phyloP scores from a whole-genome alignment of 805 yeast species.

The Yarrowia sp. region DNA sequence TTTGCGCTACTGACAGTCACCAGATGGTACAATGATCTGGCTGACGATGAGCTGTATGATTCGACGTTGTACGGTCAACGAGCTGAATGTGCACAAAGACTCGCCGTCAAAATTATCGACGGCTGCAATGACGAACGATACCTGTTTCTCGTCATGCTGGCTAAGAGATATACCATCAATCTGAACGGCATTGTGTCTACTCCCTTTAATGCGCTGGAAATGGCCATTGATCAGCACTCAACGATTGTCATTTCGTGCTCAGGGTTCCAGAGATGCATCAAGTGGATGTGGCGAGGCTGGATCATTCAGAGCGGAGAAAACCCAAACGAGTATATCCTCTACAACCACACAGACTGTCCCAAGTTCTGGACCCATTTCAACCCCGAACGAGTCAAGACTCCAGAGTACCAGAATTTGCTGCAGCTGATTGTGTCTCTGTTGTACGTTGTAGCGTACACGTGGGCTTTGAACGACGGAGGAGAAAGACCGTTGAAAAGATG shows the following conservation, averaged over 20 bases:
- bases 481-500: conserved; percentile 31
- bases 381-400: conserved; percentile 85
- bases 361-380: conserved; percentile 69
- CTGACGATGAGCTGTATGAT: conserved; percentile 67
- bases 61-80: conserved; percentile 67
- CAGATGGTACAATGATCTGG: conserved; percentile 74
- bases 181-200: conserved; percentile 65
- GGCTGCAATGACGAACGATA: conserved; percentile 53
- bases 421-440: conserved; percentile 72
- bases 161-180: conserved; percentile 74
- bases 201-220: conserved; percentile 79
- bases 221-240: conserved; percentile 86
- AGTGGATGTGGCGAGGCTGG: conserved; percentile 96
- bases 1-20: conserved; percentile 78
- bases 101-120: conserved; percentile 77
- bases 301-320: conserved; percentile 75
- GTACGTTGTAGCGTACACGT: conserved; percentile 62
- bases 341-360: conserved; percentile 64
- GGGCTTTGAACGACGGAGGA: conserved; percentile 43
- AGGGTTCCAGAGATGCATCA: conserved; percentile 84
- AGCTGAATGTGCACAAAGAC: conserved; percentile 71
- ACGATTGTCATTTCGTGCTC: conserved; percentile 76
- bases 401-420: conserved; percentile 76
- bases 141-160: conserved; percentile 75
- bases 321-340: conserved; percentile 71